Percentiles rank a stretch among this genome's conserved stretches.
phyloP scores from a whole-genome alignment of 2,329 filamentous ascomycete genomes.

The Sarocladium strictum region DNA sequence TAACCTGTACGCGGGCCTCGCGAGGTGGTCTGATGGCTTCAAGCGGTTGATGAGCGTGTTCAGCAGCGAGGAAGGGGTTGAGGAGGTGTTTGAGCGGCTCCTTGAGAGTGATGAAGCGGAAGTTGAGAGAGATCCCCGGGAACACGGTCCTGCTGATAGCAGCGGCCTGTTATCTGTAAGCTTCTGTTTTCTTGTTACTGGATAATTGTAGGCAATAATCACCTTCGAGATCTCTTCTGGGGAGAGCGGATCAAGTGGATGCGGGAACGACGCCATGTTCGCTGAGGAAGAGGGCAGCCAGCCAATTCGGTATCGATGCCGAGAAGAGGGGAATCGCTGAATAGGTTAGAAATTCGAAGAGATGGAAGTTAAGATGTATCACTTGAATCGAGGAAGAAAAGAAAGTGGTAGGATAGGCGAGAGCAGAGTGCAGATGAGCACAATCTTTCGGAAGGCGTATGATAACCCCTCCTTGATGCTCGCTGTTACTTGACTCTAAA shows the following conservation, averaged over 20 bases:
- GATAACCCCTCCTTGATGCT: background rate
- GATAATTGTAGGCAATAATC: background rate
- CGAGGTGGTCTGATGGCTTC: constrained; percentile 16
- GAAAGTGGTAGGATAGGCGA: background rate
- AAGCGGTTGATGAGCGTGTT: constrained; percentile 24
- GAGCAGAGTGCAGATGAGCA: background rate
- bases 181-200: background rate
- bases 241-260: constrained; percentile 1
- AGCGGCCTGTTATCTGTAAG: constrained; percentile 15
- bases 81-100: constrained; percentile 45
- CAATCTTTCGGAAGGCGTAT: background rate
- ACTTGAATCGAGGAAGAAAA: background rate
- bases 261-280: background rate
- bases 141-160: constrained; percentile 18
- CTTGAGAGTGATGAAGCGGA: constrained; percentile 42
- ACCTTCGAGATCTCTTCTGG: background rate
- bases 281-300: background rate
- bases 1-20: constrained; percentile 32
- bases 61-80: constrained; percentile 35
- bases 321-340: too few relatives aligned
- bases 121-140: constrained; percentile 24
- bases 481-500: constrained; percentile 5
- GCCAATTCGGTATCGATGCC: too few relatives aligned
- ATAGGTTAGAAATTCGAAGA: too few relatives aligned
- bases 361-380: too few relatives aligned